These are phyloP conservation scores for Diplodia corticola DNA, from an alignment of 2,329 filamentous ascomycete genomes.

Conservation along the genomic window DNA sequence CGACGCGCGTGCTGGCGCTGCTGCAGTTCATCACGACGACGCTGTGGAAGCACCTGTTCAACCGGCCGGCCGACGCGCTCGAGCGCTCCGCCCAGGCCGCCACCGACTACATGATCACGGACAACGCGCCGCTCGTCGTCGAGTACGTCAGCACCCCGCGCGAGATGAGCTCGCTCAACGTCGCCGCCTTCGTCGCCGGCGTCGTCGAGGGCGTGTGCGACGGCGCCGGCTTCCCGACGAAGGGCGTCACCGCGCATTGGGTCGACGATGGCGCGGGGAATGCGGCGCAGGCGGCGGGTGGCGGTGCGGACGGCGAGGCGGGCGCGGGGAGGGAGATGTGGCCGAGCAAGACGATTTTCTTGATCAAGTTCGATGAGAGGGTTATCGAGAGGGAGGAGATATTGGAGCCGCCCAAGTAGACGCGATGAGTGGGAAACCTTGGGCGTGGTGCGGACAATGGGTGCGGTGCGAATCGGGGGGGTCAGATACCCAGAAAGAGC, in stretches of 20 bases:
- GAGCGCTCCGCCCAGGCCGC: slow-evolving; percentile 84
- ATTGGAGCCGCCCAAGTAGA: slow-evolving; percentile 60
- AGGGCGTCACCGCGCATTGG: slow-evolving; percentile 83
- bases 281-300: slow-evolving; percentile 48
- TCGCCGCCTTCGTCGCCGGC: slow-evolving; percentile 91
- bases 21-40: slow-evolving; percentile 94
- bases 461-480: background rate
- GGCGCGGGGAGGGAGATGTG: slow-evolving; percentile 68
- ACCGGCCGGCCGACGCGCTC: slow-evolving; percentile 84
- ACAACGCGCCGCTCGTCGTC: slow-evolving; percentile 96
- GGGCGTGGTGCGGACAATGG: background rate
- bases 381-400: slow-evolving; percentile 90
- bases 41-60: slow-evolving; percentile 90
- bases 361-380: slow-evolving; percentile 88
- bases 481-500: background rate
- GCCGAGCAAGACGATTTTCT: slow-evolving; percentile 93
- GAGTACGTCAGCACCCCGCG: slow-evolving; percentile 88
- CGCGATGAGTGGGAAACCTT: background rate
- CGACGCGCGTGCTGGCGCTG: slow-evolving; percentile 84
- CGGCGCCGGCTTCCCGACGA: slow-evolving; percentile 81
- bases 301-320: slow-evolving; percentile 56
- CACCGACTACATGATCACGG: slow-evolving; percentile 98
- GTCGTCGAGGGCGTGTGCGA: slow-evolving; percentile 96
- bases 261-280: slow-evolving; percentile 53
- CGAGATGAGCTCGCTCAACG: slow-evolving; percentile 96